phyloP scores from a whole-genome alignment of 202 grass and related monocot species.

The Brachypodium distachyon region DNA sequence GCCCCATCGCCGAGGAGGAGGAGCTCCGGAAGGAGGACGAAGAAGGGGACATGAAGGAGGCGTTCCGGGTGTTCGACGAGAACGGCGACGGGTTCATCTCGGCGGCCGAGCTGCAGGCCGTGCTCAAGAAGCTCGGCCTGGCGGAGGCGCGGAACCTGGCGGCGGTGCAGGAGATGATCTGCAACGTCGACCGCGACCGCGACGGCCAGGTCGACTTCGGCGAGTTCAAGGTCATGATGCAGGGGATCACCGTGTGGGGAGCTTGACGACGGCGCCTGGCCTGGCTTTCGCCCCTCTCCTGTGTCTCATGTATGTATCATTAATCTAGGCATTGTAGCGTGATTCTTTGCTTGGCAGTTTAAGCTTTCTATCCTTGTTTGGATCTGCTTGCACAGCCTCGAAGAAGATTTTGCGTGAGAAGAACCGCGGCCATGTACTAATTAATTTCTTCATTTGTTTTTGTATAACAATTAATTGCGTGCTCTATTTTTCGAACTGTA shows the following conservation, averaged over 20 bases:
- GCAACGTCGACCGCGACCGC: constrained; percentile 53
- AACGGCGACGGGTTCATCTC: constrained; percentile 83
- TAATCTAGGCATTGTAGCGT: background rate
- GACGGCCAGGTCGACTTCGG: constrained; percentile 72
- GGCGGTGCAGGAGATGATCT: constrained; percentile 69
- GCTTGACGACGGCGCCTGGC: constrained; percentile 26
- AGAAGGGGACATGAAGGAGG: constrained; percentile 77
- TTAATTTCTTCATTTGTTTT: background rate
- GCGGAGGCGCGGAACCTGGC: constrained; percentile 49
- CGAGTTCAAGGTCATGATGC: constrained; percentile 86
- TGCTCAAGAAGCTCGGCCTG: constrained; percentile 70
- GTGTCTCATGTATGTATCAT: constrained; percentile 36
- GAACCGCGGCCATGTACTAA: background rate
- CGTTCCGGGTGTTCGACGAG: constrained; percentile 83
- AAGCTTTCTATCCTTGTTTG: constrained; percentile 15
- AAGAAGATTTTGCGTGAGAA: background rate
- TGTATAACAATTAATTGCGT: background rate
- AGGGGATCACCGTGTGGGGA: constrained; percentile 61
- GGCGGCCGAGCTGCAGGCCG: constrained; percentile 60
- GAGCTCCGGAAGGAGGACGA: constrained; percentile 5
- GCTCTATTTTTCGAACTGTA: background rate
- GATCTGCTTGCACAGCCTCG: background rate
- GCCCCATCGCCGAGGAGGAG: constrained; percentile 4
- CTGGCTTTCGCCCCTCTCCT: background rate
- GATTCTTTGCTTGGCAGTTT: background rate